A percentile compares a stretch with the other conserved stretches of the same genome.
phyloP scores from a whole-genome alignment of 1,139 yeast species.

The Kodamaea derodonti region DNA sequence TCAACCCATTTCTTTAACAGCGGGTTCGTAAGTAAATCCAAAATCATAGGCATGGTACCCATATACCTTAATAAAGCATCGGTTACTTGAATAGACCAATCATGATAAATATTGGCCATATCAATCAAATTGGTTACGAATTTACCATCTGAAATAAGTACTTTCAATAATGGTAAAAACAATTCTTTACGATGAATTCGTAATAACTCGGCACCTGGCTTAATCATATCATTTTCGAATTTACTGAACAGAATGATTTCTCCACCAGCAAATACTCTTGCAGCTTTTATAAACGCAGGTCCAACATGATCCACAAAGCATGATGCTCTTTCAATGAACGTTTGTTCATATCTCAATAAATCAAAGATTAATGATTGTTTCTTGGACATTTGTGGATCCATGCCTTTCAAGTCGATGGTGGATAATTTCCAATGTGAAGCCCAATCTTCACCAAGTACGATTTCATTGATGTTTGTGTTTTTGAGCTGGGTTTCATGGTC shows the following conservation, averaged over 20 bases:
- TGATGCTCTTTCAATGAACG: slow-evolving; percentile 65
- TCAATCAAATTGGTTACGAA: slow-evolving; percentile 49
- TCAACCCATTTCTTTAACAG: slow-evolving; percentile 52
- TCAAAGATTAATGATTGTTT: slow-evolving; percentile 79
- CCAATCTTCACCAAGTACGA: slow-evolving; percentile 58
- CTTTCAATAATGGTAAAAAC: slow-evolving; percentile 47
- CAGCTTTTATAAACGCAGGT: slow-evolving; percentile 45
- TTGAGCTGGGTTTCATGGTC: slow-evolving; percentile 33
- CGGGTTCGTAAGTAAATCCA: slow-evolving; percentile 34
- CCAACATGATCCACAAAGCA: slow-evolving; percentile 54
- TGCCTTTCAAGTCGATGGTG: slow-evolving; percentile 50
- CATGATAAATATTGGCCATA: slow-evolving; percentile 59
- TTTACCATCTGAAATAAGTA: slow-evolving; percentile 55
- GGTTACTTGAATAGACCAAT: slow-evolving; percentile 63
- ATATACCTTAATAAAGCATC: slow-evolving; percentile 60
- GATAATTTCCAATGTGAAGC: slow-evolving; percentile 70
- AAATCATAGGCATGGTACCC: slow-evolving; percentile 28
- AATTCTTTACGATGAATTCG: slow-evolving; percentile 54
- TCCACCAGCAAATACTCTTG: slow-evolving; percentile 40
- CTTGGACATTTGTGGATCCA: slow-evolving; percentile 55
- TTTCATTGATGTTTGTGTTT: slow-evolving; percentile 33
- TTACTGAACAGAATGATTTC: slow-evolving; percentile 34
- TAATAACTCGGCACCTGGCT: slow-evolving; percentile 59
- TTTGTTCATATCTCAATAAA: slow-evolving; percentile 68
- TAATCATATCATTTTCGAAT: slow-evolving; percentile 59